A percentile compares a stretch with the other conserved stretches of the same genome.
Conservation (phyloP, 2,329 filamentous ascomycete genomes). For the Phoma sp. region DNA sequence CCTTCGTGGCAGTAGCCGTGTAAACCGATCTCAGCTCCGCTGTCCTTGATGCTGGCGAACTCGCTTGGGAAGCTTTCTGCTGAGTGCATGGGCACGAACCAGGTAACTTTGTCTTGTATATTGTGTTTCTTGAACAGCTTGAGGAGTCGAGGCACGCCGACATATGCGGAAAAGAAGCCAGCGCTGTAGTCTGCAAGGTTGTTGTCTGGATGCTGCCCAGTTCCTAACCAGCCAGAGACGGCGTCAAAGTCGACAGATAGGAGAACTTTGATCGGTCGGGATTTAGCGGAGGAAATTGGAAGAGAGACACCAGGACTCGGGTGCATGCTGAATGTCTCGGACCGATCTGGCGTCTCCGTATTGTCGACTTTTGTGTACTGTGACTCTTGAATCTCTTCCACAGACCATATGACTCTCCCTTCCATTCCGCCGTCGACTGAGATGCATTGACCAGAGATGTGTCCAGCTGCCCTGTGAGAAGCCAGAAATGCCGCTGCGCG, state of each 20-base stretch:
- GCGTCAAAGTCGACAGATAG: slow-evolving; percentile 62
- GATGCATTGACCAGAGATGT: slow-evolving; percentile 61
- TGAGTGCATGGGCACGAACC: slow-evolving; percentile 66
- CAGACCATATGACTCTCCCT: slow-evolving; percentile 56
- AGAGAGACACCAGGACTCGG: background rate
- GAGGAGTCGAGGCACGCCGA: slow-evolving; percentile 63
- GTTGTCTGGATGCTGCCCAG: slow-evolving; percentile 59
- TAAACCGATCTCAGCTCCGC: slow-evolving; percentile 60
- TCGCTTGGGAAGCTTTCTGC: slow-evolving; percentile 63
- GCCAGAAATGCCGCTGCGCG: slow-evolving; percentile 58
- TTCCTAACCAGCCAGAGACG: slow-evolving; percentile 65
- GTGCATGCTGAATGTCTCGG: too few species aligned
- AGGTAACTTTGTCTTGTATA: slow-evolving; percentile 61
- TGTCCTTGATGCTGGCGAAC: slow-evolving; percentile 57
- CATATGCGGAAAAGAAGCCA: slow-evolving; percentile 62
- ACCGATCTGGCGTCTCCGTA: too few species aligned
- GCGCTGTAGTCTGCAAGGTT: slow-evolving; percentile 62
- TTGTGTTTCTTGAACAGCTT: slow-evolving; percentile 59
- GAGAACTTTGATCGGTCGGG: slow-evolving; percentile 47
- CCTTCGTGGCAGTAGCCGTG: slow-evolving; percentile 60
- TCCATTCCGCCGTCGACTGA: slow-evolving; percentile 61
- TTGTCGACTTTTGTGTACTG: slow-evolving; percentile 1
- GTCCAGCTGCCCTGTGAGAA: slow-evolving; percentile 58
- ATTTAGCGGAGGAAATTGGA: background rate
- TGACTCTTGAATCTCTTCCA: slow-evolving; percentile 46